Percentiles rank a stretch among this genome's conserved stretches.
phyloP scores from a whole-genome alignment of 768 basidiomycete genomes.

The Suillus occidentalis region DNA sequence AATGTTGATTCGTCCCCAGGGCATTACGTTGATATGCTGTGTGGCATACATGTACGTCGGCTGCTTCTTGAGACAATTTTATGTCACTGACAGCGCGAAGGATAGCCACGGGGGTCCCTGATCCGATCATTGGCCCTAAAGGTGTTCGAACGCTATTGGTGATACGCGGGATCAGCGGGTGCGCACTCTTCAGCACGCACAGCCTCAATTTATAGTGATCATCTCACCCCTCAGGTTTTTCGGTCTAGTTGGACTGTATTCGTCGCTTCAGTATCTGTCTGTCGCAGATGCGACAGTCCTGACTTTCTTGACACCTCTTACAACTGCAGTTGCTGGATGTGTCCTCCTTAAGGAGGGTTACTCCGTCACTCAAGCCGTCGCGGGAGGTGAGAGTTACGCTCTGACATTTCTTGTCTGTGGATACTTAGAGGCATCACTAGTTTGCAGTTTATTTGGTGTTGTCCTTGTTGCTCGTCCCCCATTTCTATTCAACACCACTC shows the following conservation, averaged over 20 bases:
- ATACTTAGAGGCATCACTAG: conserved; percentile 25
- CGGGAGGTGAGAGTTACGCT: conserved; percentile 39
- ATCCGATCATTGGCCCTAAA: conserved; percentile 70
- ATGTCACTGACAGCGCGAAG: conserved; percentile 17
- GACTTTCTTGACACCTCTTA: conserved; percentile 70
- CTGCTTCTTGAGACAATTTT: not conserved
- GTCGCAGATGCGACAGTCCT: conserved; percentile 78
- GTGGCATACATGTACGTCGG: conserved; percentile 46
- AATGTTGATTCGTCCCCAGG: conserved; percentile 30
- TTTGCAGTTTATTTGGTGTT: conserved; percentile 72
- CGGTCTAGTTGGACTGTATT: conserved; percentile 65
- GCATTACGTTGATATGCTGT: conserved; percentile 54
- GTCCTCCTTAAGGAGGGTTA: conserved; percentile 65
- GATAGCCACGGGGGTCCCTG: conserved; percentile 42
- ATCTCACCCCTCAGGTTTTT: conserved; percentile 53
- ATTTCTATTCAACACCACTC: conserved; percentile 58
- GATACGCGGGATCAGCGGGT: conserved; percentile 64
- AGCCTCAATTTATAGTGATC: not conserved
- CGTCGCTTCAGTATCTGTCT: conserved; percentile 70
- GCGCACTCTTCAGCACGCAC: conserved; percentile 12
- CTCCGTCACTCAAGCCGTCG: conserved; percentile 53
- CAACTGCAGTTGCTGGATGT: conserved; percentile 61
- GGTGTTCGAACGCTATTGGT: conserved; percentile 59
- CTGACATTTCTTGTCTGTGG: not conserved
- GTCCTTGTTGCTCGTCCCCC: conserved; percentile 79